Conservation (phyloP, 345 rosid genomes). For the Citrus sp. region DNA sequence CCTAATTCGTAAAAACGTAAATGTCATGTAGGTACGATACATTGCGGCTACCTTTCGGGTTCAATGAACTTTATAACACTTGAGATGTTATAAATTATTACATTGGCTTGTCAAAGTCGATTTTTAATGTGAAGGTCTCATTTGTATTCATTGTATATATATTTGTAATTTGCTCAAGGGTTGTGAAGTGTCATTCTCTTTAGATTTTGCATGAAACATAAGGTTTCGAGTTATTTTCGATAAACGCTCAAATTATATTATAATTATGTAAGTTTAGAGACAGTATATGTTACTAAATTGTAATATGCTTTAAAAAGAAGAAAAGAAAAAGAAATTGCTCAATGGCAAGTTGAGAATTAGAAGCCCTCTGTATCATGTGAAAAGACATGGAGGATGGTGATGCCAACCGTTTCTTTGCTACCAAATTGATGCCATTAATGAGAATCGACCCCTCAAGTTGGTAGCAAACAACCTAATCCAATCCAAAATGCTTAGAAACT, state of each 20-base stretch:
- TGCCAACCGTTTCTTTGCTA: background rate
- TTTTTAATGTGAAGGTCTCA: background rate
- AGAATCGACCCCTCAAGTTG: constrained; percentile 2
- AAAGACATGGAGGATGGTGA: background rate
- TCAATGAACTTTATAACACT: constrained; percentile 7
- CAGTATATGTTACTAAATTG: too few species aligned
- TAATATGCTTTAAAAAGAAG: too few species aligned
- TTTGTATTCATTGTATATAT: background rate
- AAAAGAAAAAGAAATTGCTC: background rate
- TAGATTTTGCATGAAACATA: too few species aligned
- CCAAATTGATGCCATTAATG: background rate
- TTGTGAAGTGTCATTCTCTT: too few species aligned
- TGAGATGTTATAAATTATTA: background rate
- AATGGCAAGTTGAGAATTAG: background rate
- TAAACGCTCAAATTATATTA: too few species aligned
- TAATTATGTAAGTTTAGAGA: too few species aligned
- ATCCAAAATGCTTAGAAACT: background rate
- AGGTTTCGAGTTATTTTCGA: too few species aligned
- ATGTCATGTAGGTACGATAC: background rate
- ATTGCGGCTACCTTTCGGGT: background rate
- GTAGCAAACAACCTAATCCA: background rate
- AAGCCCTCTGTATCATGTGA: background rate
- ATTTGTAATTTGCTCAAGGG: background rate
- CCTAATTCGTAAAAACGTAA: background rate
- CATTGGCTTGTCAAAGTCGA: constrained; percentile 7